Base-by-base conservation (phyloP, 2,329 filamentous ascomycete genomes). In the Tolypocladium nubicola region DNA sequence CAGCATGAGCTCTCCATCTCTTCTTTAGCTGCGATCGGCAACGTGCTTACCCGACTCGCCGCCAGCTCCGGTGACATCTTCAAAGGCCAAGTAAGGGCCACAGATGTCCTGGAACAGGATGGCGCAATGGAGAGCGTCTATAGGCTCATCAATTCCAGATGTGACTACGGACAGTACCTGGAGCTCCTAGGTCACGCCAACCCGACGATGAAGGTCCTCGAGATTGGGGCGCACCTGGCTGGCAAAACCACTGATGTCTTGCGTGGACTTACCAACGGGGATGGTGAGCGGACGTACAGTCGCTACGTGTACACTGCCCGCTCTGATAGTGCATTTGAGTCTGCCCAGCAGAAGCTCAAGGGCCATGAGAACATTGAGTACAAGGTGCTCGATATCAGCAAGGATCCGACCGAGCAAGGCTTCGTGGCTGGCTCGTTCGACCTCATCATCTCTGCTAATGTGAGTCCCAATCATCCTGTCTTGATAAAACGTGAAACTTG, bases 141-240 rank as follows among this genome's bases (percentile, higher is more conserved):
- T 19, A 40, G 26, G n/a, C 38, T 54, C 23, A 7, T 35, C 0
- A 33, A 14, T 19, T 41, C 58, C 45, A 47, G 58, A 45, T 45
- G 38, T 40, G 39, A 43, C 19, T 37, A 45, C 19, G 30, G 16
- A 33, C 23, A n/a, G n/a, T 40, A 55, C 14, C 30, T 45, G 14
- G 19, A 45, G 39, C 41, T 49, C 47, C 41, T 57, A n/a, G 19
- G 33, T 23, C 58, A 62, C 41, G 16, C 26, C 16, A 54, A 59
- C 30, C 60, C 60, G 11, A 59, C 40, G 11, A 53, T 62, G 54
- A 60, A 40, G 33, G 26, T 61, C 2, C 35, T 61, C 16, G 63
- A 66, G 38, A 63, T 73, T 19, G 74, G 75, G 11, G 73, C 70
- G 14, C 76, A 76, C 3, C 73, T 71, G 4, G 75, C 73, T 4